A percentile compares a stretch with the other conserved stretches of the same genome.
These are phyloP conservation scores for Globisporangium emineosum DNA, from an alignment of 352 stramenopile genomes.

Conservation along the genomic window DNA sequence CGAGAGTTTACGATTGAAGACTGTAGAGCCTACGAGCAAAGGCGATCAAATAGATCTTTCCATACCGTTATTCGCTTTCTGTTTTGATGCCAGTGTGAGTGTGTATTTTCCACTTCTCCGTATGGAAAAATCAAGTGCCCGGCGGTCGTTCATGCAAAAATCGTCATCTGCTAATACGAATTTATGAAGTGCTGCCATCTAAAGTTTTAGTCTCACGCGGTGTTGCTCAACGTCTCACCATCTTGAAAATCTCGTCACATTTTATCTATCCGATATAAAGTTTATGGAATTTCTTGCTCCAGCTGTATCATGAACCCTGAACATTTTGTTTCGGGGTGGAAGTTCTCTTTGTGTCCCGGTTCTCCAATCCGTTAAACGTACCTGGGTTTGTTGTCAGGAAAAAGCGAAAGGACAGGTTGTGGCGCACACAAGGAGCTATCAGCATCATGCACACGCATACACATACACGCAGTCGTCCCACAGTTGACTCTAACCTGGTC, in stretches of 20 bases:
- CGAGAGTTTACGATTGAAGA: not conserved
- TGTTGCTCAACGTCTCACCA: no score
- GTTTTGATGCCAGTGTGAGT: not conserved
- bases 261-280: not conserved
- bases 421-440: not conserved
- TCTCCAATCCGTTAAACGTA: not conserved
- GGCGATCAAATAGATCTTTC: not conserved
- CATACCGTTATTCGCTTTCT: slow-evolving; percentile 1
- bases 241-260: not conserved
- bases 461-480: not conserved
- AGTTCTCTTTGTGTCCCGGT: not conserved
- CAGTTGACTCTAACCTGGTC: not conserved
- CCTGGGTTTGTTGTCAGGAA: not conserved
- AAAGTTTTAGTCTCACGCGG: not conserved
- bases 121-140: not conserved
- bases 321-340: slow-evolving; percentile 3
- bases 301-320: not conserved
- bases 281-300: not conserved
- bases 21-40: not conserved
- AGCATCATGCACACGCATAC: not conserved
- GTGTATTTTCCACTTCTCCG: not conserved
- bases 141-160: not conserved
- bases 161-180: not conserved
- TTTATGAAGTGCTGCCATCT: not conserved
- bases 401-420: not conserved